Base-by-base conservation (phyloP, 2,329 filamentous ascomycete genomes). In the Colletotrichum salicis region DNA sequence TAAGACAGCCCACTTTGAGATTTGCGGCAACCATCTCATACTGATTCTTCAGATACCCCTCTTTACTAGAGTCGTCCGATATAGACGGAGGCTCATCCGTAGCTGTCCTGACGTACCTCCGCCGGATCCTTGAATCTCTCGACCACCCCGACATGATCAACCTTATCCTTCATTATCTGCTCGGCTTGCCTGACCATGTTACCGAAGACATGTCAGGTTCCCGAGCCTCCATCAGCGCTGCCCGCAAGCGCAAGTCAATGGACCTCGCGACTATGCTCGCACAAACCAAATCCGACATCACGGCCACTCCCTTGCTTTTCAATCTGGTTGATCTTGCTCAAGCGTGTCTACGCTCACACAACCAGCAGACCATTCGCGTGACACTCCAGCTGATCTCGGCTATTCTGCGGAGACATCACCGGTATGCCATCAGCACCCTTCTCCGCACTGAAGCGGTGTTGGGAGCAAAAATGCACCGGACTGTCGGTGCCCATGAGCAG, bases 51-150 rank as follows among this genome's bases (percentile, higher is more conserved):
- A 74, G 94, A 84, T 97, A 99, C 80, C 96, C 96, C 2, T 99
- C 97, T 1, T 86, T 99, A 37, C 87, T 99, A 15, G 96, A 99
- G 81, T 99, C 96, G 11, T 98, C 96, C 1, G 96, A 99, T 83
- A 93, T 97, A 51, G 96, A 98, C 81, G 96, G 96, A 75, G 96
- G 96, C 65, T 99, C 96, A 7, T 97, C 96, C 0, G 95, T 98
- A 27, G 96, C 96, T 4, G 96, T 99, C 13, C 86, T 98, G 74
- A 98, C 95, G 2, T 98, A 99, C 80, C 87, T 99, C 45, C 92
- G 93, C 70, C 92, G 94, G 54, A 97, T 98, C 67, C 87, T 99
- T 6, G 95, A 98, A 80, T 93, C 94, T 0, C 86, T 99, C 15
- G 94, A 98, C 74, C 95, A 98, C 79, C 94, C 94, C 8, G 95